Conservation (phyloP, 352 stramenopile genomes). For the Pythium diclinum region DNA sequence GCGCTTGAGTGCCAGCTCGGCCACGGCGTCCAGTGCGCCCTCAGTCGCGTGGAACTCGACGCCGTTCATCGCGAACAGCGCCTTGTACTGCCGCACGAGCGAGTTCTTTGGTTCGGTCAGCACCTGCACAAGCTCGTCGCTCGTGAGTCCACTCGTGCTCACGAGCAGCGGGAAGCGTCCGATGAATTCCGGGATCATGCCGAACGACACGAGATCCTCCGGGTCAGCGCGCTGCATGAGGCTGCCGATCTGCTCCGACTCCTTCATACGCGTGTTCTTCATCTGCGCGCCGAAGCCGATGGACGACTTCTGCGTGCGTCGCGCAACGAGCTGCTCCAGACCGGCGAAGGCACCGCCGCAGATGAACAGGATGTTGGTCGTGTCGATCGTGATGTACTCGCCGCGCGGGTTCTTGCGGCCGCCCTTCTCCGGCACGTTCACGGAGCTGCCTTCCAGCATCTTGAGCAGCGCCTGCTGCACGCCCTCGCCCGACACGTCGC, state of each 20-base stretch:
- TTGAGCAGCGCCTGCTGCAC: constrained; percentile 99
- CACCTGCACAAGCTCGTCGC: constrained; percentile 93
- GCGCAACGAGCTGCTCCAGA: constrained; percentile 93
- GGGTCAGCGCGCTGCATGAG: constrained; percentile 93
- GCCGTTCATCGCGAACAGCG: constrained; percentile 94
- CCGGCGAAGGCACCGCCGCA: constrained; percentile 96
- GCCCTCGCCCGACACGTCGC: constrained; percentile 97
- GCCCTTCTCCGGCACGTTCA: constrained; percentile 97
- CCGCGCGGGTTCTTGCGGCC: constrained; percentile 95
- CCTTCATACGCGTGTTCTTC: constrained; percentile 63
- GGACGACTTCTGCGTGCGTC: constrained; percentile 90
- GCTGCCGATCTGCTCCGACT: constrained; percentile 85
- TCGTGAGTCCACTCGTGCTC: constrained; percentile 90
- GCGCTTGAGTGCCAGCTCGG: constrained; percentile 89
- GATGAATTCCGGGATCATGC: constrained; percentile 98
- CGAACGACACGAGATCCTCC: constrained; percentile 96
- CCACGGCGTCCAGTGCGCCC: constrained; percentile 93
- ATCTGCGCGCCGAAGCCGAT: constrained; percentile 98
- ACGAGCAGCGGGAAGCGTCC: constrained; percentile 97
- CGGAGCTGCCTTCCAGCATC: constrained; percentile 97
- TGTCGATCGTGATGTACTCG: constrained; percentile 98
- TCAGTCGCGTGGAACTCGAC: constrained; percentile 96
- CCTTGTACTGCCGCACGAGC: constrained; percentile 97
- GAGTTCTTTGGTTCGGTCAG: constrained; percentile 97
- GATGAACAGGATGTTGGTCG: constrained; percentile 99